Conservation (phyloP, 805 yeast species). For the Zygosaccharomyces kombuchaensis region DNA sequence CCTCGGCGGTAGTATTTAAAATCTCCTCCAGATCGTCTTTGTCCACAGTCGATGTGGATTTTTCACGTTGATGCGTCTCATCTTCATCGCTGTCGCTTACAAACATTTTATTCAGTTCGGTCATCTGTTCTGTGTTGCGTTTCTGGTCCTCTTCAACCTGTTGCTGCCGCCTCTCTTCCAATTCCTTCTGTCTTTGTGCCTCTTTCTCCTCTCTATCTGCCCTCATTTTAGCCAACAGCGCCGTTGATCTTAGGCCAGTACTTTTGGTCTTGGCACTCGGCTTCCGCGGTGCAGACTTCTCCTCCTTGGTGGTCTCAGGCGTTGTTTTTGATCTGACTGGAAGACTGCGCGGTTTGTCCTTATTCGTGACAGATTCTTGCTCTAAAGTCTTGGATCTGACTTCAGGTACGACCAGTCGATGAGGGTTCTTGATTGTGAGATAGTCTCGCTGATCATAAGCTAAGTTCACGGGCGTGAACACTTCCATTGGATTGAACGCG, state of each 20-base stretch:
- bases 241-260: constrained; percentile 31
- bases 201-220: constrained; percentile 32
- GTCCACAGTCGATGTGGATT: constrained; percentile 9
- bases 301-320: constrained; percentile 10
- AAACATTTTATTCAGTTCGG: constrained; percentile 29
- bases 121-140: constrained; percentile 29
- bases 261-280: constrained; percentile 14
- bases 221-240: constrained; percentile 31
- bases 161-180: constrained; percentile 24
- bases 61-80: constrained; percentile 1
- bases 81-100: constrained; percentile 28
- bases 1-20: constrained; percentile 34
- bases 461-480: constrained; percentile 22
- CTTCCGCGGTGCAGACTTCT: constrained; percentile 3
- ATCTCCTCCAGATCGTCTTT: constrained; percentile 26
- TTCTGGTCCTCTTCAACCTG: constrained; percentile 20
- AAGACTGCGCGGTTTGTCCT: constrained; percentile 11
- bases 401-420: constrained; percentile 7
- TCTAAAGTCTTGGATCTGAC: constrained; percentile 17
- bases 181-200: constrained; percentile 25
- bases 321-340: constrained; percentile 16
- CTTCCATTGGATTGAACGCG: constrained; percentile 33
- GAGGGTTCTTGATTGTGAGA: constrained; percentile 21
- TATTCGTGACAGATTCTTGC: constrained; percentile 2
- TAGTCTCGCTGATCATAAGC: constrained; percentile 16